These are phyloP conservation scores for Notholithocarpus densiflorus DNA, from an alignment of 306 rosid species.

Conservation along the genomic window DNA sequence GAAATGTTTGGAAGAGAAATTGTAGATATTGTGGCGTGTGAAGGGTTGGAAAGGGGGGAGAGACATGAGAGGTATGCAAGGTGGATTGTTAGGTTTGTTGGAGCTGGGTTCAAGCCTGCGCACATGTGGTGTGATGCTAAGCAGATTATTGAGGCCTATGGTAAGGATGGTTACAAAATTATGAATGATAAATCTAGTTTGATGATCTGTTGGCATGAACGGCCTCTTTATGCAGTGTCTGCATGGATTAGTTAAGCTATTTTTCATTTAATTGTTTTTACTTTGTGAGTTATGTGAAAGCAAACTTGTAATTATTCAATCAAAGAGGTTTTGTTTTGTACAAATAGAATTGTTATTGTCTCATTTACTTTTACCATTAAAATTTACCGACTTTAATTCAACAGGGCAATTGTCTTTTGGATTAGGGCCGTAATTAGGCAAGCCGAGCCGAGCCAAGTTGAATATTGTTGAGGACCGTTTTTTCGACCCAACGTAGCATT, in stretches of 20 bases:
- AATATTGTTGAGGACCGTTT: too few species aligned
- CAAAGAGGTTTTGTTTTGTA: neutral
- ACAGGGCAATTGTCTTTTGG: too few species aligned
- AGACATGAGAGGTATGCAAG: constrained; percentile 24
- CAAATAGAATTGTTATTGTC: neutral
- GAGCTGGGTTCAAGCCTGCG: constrained; percentile 24
- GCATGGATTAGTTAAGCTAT: constrained; percentile 14
- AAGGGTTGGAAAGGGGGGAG: constrained; percentile 24
- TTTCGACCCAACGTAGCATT: too few species aligned
- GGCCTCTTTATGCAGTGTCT: constrained; percentile 25
- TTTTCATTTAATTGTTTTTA: neutral
- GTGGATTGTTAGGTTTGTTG: constrained; percentile 18
- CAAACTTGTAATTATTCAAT: neutral
- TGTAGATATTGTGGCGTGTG: constrained; percentile 21
- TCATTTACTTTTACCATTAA: neutral
- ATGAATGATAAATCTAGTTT: neutral
- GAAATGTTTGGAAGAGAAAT: constrained; percentile 23
- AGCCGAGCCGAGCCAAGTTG: accelerated
- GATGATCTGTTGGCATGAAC: constrained; percentile 19
- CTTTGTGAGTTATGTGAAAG: neutral
- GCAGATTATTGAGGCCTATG: constrained; percentile 12
- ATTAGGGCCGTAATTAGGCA: too few species aligned
- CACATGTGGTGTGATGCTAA: constrained; percentile 12
- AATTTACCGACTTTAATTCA: neutral
- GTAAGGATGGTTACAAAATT: neutral